Base-by-base conservation (phyloP, 352 stramenopile genomes). In the Pythium chondricola region DNA sequence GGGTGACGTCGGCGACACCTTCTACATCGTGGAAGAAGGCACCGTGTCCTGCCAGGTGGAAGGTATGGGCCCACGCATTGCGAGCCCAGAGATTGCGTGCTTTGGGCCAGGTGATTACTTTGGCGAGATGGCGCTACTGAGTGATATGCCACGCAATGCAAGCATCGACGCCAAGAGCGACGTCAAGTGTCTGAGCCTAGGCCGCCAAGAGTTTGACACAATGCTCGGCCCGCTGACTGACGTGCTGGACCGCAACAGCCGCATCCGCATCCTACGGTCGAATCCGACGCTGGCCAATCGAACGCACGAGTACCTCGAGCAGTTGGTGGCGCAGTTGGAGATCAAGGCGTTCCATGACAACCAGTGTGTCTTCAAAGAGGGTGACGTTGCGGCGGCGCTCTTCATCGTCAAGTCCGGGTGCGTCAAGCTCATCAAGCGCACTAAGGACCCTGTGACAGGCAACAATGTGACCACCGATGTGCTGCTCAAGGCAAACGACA, bases 81-180 rank as follows among this genome's bases (percentile, higher is more conserved):
- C 25, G 17, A 40, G 32, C 16, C 47, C 43, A 1, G 45, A 89
- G 58, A 68, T 89, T 33, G 74, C 77, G 13, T 65, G 63, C 39
- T 80, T 85, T 21, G 63, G 63, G 4, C 68, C 70, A 1, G 83
- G 86, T 14, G 83, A 88, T 32, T 97, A 95, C 59, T 97, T 97
- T 55, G 88, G 88, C n/a, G 88, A 96, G 56, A 85, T 87, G 65
- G 83, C 87, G n/a, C 67, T 97, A 33, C 69, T 97, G n/a, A 84
- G 83, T 37, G 74, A 92, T 42, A 87, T 95, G 77, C 80, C 79
- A 4, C 76, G 85, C 14, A 89, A 89, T 33, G 76, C 74, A 29
- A 89, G 71, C 25, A 75, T 89, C 50, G 73, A 67, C 42, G 67
- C 77, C 4, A 77, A 85, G 48, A 73, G 73, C 7, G 26, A 56